Percentiles rank a stretch among this genome's conserved stretches.
These are phyloP conservation scores for Fusarium mexicanum DNA, from an alignment of 2,329 filamentous ascomycete genomes.

Conservation along the genomic window DNA sequence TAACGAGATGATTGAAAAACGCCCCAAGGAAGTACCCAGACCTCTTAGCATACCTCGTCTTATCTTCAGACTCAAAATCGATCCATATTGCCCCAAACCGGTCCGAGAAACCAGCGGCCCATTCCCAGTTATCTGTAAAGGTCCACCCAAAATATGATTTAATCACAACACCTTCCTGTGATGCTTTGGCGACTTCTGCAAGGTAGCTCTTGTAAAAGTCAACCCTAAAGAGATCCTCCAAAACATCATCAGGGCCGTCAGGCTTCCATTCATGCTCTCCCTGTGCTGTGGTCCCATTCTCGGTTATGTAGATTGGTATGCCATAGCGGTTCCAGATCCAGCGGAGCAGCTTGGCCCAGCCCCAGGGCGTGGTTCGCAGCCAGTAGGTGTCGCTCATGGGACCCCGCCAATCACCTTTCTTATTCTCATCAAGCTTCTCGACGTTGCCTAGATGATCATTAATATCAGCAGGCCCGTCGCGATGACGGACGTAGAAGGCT, in stretches of 20 bases:
- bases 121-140: constrained; percentile 56
- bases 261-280: constrained; percentile 50
- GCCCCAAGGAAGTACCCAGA: constrained; percentile 37
- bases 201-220: constrained; percentile 53
- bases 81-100: constrained; percentile 54
- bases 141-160: constrained; percentile 55
- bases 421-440: constrained; percentile 48
- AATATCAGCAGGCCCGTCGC: constrained; percentile 48
- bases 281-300: constrained; percentile 54
- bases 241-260: constrained; percentile 43
- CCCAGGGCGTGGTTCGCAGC: constrained; percentile 52
- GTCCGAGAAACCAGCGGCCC: constrained; percentile 53
- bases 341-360: constrained; percentile 50
- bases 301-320: constrained; percentile 54
- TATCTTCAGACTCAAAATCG: constrained; percentile 44
- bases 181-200: constrained; percentile 50
- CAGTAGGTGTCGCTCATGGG: constrained; percentile 52
- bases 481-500: constrained; percentile 51
- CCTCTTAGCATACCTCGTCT: constrained; percentile 35
- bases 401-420: constrained; percentile 47
- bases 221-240: constrained; percentile 51
- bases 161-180: constrained; percentile 50
- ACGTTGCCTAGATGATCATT: constrained; percentile 54
- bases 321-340: constrained; percentile 55
- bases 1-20: constrained; percentile 30